phyloP scores from a whole-genome alignment of 179 eudicot species.

The Gypsophila paniculata region DNA sequence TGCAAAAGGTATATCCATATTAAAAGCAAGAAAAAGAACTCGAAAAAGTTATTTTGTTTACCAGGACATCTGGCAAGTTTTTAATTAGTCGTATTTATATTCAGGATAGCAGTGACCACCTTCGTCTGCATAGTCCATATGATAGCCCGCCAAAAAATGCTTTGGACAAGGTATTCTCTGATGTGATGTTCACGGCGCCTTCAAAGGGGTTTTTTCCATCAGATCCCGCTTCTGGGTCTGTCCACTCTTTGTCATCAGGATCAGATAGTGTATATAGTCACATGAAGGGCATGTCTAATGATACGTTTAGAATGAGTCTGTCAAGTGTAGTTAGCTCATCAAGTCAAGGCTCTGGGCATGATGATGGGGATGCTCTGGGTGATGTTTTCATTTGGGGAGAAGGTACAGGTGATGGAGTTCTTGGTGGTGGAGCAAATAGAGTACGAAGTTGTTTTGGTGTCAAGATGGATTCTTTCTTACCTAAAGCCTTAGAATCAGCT shows the following conservation, averaged over 20 bases:
- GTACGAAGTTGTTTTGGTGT: conserved; percentile 43
- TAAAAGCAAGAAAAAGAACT: background rate
- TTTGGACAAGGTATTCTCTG: conserved; percentile 72
- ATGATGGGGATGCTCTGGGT: conserved; percentile 91
- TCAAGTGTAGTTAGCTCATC: conserved; percentile 99
- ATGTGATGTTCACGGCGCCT: conserved; percentile 64
- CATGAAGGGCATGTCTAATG: conserved; percentile 64
- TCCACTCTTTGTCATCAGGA: conserved; percentile 82
- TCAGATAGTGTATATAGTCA: conserved; percentile 78
- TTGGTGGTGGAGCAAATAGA: conserved; percentile 81
- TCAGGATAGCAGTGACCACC: conserved; percentile 78
- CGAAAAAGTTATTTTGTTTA: conserved; percentile 8
- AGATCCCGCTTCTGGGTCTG: conserved; percentile 66
- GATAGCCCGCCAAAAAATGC: conserved; percentile 87
- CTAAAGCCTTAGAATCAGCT: conserved; percentile 90
- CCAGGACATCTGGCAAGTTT: background rate
- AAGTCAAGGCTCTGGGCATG: conserved; percentile 97
- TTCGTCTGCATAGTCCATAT: conserved; percentile 78
- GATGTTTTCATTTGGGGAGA: conserved; percentile 99
- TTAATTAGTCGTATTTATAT: conserved; percentile 20
- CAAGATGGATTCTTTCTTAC: conserved; percentile 80
- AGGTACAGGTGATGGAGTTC: conserved; percentile 78
- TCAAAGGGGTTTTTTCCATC: conserved; percentile 65
- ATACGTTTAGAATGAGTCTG: conserved; percentile 86
- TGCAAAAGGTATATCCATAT: conserved; percentile 54